A percentile compares a stretch with the other conserved stretches of the same genome.
phyloP scores from a whole-genome alignment of 345 rosid genomes.

The Aethionema arabicum region DNA sequence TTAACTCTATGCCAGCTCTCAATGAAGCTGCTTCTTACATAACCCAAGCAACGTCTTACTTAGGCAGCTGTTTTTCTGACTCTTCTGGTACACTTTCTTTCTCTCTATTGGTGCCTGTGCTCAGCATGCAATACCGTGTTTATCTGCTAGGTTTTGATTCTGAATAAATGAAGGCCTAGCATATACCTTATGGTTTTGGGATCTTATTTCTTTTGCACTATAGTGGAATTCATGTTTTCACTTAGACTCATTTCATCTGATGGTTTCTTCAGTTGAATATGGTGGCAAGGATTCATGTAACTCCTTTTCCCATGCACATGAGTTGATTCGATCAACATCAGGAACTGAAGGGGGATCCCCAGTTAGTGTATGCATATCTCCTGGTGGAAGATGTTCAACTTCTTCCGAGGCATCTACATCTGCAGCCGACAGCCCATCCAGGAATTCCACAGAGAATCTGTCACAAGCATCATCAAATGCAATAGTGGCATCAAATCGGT shows the following conservation, averaged over 20 bases:
- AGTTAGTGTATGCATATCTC: conserved; percentile 40
- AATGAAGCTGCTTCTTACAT: conserved; percentile 57
- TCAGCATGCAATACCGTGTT: neutral
- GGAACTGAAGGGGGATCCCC: conserved; percentile 31
- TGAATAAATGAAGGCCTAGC: neutral
- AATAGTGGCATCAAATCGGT: conserved; percentile 47
- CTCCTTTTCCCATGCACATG: conserved; percentile 46
- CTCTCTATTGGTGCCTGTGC: neutral
- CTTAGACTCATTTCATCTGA: conserved; percentile 9
- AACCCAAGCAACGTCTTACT: conserved; percentile 55
- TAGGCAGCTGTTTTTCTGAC: conserved; percentile 57
- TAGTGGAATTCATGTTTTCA: neutral
- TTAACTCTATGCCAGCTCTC: conserved; percentile 49
- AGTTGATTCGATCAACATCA: conserved; percentile 54
- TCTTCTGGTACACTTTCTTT: conserved; percentile 46
- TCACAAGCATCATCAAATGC: conserved; percentile 42
- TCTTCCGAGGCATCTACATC: conserved; percentile 53
- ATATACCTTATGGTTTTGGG: neutral
- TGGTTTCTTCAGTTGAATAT: conserved; percentile 46
- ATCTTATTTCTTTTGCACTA: neutral
- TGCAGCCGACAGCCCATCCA: conserved; percentile 37
- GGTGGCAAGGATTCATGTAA: conserved; percentile 50
- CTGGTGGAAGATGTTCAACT: conserved; percentile 42
- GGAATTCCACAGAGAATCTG: conserved; percentile 40
- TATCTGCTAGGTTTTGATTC: conserved; percentile 5